Evolutionary conservation across 352 stramenopile genomes (phyloP).

Genomic region (Hyaloperonospora brassicae): DNA sequence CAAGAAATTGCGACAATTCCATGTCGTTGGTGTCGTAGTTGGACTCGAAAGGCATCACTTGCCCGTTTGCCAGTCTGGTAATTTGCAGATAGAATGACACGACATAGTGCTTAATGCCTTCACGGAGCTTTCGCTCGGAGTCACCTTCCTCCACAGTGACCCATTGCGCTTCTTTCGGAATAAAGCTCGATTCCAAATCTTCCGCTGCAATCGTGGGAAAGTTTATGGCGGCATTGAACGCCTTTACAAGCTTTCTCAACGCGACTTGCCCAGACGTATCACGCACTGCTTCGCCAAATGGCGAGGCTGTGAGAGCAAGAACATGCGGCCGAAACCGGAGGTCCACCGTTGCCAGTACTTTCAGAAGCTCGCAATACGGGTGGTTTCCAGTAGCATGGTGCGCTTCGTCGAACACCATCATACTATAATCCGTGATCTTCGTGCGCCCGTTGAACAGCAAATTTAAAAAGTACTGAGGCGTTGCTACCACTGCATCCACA

Average conservation of each 20-base stretch:
- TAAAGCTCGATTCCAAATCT: constrained; percentile 38
- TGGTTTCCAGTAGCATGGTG: constrained; percentile 62
- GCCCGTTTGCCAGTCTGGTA: constrained; percentile 17
- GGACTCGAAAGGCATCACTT: constrained; percentile 35
- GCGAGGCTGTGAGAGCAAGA: constrained; percentile 60
- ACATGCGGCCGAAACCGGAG: constrained; percentile 33
- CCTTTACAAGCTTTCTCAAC: constrained; percentile 33
- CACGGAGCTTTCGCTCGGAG: constrained; percentile 30
- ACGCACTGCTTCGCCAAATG: constrained; percentile 51
- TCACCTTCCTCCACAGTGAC: constrained; percentile 34
- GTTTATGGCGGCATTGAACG: constrained; percentile 51
- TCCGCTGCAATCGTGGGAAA: constrained; percentile 47
- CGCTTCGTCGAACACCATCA: constrained; percentile 77
- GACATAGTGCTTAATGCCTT: constrained; percentile 39
- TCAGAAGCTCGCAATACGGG: constrained; percentile 53
- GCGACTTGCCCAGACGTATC: constrained; percentile 27
- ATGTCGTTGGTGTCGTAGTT: constrained; percentile 48
- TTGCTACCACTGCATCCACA: constrained; percentile 48
- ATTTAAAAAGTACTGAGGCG: constrained; percentile 65
- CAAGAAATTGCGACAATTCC: constrained; percentile 45
- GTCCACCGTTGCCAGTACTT: constrained; percentile 28
- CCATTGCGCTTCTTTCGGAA: constrained; percentile 58
- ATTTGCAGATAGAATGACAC: constrained; percentile 33
- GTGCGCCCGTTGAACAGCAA: constrained; percentile 33
- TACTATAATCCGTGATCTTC: constrained; percentile 45